Evolutionary conservation across 2,329 filamentous ascomycete species (phyloP).

Genomic region (Helminthosporium solani): DNA sequence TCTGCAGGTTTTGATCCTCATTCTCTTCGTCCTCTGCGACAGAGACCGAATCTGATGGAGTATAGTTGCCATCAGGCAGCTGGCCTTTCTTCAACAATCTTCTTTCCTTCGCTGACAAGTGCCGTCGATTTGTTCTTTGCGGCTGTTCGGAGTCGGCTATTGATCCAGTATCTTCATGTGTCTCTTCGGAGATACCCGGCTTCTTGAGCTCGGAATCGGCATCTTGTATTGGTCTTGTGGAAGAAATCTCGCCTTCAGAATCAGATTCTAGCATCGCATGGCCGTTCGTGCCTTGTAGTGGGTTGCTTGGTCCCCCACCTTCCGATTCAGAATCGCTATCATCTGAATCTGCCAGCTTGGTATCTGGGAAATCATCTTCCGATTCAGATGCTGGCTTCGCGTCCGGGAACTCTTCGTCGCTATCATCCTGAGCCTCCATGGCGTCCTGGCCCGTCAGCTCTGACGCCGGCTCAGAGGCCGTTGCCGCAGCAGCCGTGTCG

Average conservation of each 20-base stretch:
- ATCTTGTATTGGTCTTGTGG: slow-evolving; percentile 5
- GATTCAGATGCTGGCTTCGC: slow-evolving; percentile 40
- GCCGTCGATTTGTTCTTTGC: slow-evolving; percentile 27
- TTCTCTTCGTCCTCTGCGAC: slow-evolving; percentile 15
- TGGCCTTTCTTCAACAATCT: slow-evolving; percentile 42
- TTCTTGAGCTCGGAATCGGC: slow-evolving; percentile 16
- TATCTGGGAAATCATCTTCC: slow-evolving; percentile 51
- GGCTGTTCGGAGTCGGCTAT: slow-evolving; percentile 30
- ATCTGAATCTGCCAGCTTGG: slow-evolving; percentile 38
- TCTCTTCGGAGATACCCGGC: slow-evolving; percentile 9
- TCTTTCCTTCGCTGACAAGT: slow-evolving; percentile 43
- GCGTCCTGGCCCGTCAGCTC: slow-evolving; percentile 17
- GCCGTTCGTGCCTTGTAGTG: slow-evolving; percentile 37
- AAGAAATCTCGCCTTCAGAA: slow-evolving; percentile 25
- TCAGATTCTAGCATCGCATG: slow-evolving; percentile 18
- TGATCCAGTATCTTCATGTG: slow-evolving; percentile 29
- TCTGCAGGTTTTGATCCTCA: slow-evolving; percentile 18
- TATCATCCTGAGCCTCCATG: slow-evolving; percentile 35
- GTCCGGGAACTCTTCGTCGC: slow-evolving; percentile 51
- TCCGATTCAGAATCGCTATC: slow-evolving; percentile 41
- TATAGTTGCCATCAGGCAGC: slow-evolving; percentile 15
- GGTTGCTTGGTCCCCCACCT: slow-evolving; percentile 36
- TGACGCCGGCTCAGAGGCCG: slow-evolving; percentile 1
- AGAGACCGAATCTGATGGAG: slow-evolving; percentile 15
- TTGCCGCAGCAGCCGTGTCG: slow-evolving; percentile 17